Percentiles rank a stretch among this genome's conserved stretches.
These are phyloP conservation scores for Colletotrichum aenigma DNA, from an alignment of 2,329 filamentous ascomycete genomes.

Conservation along the genomic window DNA sequence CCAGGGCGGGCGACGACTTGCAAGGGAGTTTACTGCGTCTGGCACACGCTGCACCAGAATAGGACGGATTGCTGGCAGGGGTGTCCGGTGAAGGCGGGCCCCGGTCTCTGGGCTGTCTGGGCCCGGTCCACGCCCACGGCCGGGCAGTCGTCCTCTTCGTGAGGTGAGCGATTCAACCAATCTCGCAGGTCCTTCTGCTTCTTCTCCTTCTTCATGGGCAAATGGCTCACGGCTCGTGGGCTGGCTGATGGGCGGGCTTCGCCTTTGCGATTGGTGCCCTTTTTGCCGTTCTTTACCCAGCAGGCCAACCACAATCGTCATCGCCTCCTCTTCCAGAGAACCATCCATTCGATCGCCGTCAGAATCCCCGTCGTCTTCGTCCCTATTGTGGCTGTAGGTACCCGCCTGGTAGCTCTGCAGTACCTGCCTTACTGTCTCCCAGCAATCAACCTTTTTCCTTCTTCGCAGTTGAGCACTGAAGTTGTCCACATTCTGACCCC, in stretches of 20 bases:
- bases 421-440: not conserved
- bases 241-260: not conserved
- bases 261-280: constrained; percentile 7
- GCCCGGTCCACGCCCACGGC: not conserved
- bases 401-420: not conserved
- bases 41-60: not conserved
- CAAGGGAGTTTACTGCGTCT: not conserved
- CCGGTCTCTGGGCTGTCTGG: not conserved
- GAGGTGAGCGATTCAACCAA: not conserved
- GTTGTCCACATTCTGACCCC: not conserved
- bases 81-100: constrained; percentile 6
- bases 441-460: not conserved
- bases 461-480: not conserved
- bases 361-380: not conserved
- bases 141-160: not conserved
- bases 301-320: not conserved
- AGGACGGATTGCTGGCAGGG: constrained; percentile 3
- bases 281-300: constrained; percentile 10
- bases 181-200: not conserved
- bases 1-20: not conserved
- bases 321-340: not conserved
- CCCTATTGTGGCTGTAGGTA: not conserved
- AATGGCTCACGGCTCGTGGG: not conserved
- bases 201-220: not conserved
- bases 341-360: not conserved